These are phyloP conservation scores for Myxozyma geophila DNA, from an alignment of 805 yeast species.

Conservation along the genomic window DNA sequence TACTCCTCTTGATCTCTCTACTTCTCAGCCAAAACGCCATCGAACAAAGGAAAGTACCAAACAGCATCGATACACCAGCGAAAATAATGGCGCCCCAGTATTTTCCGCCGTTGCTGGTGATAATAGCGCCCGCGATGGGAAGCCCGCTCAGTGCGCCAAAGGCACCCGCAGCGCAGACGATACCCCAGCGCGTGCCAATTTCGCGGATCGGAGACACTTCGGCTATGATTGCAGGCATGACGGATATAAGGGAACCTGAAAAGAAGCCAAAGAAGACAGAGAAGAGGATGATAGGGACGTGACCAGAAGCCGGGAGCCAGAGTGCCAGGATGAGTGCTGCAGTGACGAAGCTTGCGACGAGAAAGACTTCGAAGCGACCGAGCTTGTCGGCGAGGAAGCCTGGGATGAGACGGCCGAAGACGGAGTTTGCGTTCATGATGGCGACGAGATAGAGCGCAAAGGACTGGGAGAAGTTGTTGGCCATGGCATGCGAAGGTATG, in stretches of 20 bases:
- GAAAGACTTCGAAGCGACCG: slow-evolving; percentile 60
- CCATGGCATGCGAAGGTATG: slow-evolving; percentile 41
- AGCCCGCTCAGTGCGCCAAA: slow-evolving; percentile 48
- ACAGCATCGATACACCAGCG: slow-evolving; percentile 16
- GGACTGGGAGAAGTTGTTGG: slow-evolving; percentile 31
- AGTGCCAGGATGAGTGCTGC: slow-evolving; percentile 56
- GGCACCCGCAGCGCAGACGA: slow-evolving; percentile 61
- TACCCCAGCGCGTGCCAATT: slow-evolving; percentile 56
- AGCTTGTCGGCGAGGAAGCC: slow-evolving; percentile 52
- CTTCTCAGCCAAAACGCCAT: background rate
- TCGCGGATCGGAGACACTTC: slow-evolving; percentile 37
- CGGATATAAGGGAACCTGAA: slow-evolving; percentile 43
- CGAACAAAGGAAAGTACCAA: background rate
- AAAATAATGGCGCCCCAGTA: slow-evolving; percentile 34
- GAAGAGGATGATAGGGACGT: slow-evolving; percentile 43
- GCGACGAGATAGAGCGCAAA: slow-evolving; percentile 41
- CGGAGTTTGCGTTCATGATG: slow-evolving; percentile 25
- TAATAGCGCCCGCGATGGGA: slow-evolving; percentile 42
- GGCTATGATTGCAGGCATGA: slow-evolving; percentile 44
- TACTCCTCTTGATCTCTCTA: background rate
- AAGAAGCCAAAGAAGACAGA: slow-evolving; percentile 43
- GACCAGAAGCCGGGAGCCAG: slow-evolving; percentile 62
- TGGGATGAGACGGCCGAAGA: slow-evolving; percentile 52
- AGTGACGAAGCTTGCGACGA: slow-evolving; percentile 46
- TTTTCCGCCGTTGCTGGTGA: slow-evolving; percentile 25